Percentiles rank a stretch among this genome's conserved stretches.
These are phyloP conservation scores for Trypanosoma boissoni DNA, from an alignment of 208 protist genomes.

Conservation along the genomic window DNA sequence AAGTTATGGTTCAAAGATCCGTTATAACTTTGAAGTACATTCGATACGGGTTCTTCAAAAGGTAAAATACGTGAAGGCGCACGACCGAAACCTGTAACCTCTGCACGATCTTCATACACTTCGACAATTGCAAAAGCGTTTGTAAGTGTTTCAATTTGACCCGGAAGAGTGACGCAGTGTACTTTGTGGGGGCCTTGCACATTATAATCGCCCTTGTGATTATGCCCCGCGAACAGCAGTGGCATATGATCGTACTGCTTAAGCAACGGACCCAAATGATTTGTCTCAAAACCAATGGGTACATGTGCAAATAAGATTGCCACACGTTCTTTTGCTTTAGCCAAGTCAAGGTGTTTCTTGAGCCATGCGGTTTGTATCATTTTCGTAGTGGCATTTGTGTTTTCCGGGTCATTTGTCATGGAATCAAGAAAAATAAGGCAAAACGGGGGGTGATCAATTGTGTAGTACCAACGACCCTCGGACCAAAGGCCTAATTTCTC, in stretches of 20 bases:
- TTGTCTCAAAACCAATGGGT: slow-evolving; percentile 33
- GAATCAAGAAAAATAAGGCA: slow-evolving; percentile 30
- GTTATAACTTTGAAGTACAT: slow-evolving; percentile 11
- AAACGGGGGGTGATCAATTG: slow-evolving; percentile 30
- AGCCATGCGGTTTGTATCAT: slow-evolving; percentile 26
- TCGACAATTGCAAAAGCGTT: slow-evolving; percentile 34
- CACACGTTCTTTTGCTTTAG: slow-evolving; percentile 14
- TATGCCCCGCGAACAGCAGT: slow-evolving; percentile 28
- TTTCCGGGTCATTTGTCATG: slow-evolving; percentile 24
- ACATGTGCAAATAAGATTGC: slow-evolving; percentile 31
- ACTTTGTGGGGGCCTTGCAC: slow-evolving; percentile 20
- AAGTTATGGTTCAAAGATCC: slow-evolving; percentile 13
- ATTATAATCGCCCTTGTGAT: slow-evolving; percentile 31
- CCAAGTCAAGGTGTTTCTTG: slow-evolving; percentile 15
- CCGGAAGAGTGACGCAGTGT: slow-evolving; percentile 26
- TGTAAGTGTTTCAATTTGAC: slow-evolving; percentile 29
- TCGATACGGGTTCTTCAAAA: slow-evolving; percentile 10
- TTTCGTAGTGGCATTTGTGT: slow-evolving; percentile 13
- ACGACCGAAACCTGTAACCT: slow-evolving; percentile 34
- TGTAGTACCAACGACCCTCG: slow-evolving; percentile 20
- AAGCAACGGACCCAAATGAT: slow-evolving; percentile 18
- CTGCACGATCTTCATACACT: slow-evolving; percentile 29
- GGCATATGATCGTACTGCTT: slow-evolving; percentile 25
- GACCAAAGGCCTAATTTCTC: slow-evolving; percentile 15
- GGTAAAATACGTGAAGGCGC: slow-evolving; percentile 23